These are phyloP conservation scores for Trichopus zeylanicus DNA, from an alignment of 116 monocot genomes.

Conservation along the genomic window DNA sequence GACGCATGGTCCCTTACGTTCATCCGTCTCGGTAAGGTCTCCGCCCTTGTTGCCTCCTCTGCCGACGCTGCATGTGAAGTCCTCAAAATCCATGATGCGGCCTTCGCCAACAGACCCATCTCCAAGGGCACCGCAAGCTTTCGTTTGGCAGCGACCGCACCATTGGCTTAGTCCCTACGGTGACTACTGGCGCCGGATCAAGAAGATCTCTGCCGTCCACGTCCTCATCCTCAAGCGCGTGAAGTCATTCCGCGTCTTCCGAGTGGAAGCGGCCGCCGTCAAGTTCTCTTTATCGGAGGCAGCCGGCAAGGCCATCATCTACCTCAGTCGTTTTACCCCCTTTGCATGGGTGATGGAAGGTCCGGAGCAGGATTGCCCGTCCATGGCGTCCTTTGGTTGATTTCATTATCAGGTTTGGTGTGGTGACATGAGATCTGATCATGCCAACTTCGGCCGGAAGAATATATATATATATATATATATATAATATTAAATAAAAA, in stretches of 20 bases:
- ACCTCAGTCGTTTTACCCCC: constrained; percentile 7
- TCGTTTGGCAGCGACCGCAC: not conserved
- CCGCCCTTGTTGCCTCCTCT: constrained; percentile 10
- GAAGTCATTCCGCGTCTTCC: constrained; percentile 2
- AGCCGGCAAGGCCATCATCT: not conserved
- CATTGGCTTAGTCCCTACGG: constrained; percentile 22
- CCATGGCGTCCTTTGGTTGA: too few species aligned
- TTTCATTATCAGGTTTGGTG: too few species aligned
- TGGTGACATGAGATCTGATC: too few species aligned
- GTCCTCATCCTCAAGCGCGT: constrained; percentile 21
- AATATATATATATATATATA: too few species aligned
- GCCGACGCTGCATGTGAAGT: constrained; percentile 3
- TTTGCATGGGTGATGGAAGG: too few species aligned
- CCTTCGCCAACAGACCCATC: constrained; percentile 10
- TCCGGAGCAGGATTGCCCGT: too few species aligned
- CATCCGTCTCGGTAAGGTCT: constrained; percentile 11
- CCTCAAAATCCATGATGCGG: constrained; percentile 17
- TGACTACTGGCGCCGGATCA: constrained; percentile 28
- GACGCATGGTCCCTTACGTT: constrained; percentile 13
- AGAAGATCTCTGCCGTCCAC: constrained; percentile 15
- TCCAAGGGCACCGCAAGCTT: not conserved
- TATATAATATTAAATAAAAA: too few species aligned
- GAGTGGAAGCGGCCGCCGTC: constrained; percentile 2
- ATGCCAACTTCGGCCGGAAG: too few species aligned
- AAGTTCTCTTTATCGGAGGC: not conserved